phyloP scores from a whole-genome alignment of 2,329 filamentous ascomycete species.

The Verruconis gallopava region DNA sequence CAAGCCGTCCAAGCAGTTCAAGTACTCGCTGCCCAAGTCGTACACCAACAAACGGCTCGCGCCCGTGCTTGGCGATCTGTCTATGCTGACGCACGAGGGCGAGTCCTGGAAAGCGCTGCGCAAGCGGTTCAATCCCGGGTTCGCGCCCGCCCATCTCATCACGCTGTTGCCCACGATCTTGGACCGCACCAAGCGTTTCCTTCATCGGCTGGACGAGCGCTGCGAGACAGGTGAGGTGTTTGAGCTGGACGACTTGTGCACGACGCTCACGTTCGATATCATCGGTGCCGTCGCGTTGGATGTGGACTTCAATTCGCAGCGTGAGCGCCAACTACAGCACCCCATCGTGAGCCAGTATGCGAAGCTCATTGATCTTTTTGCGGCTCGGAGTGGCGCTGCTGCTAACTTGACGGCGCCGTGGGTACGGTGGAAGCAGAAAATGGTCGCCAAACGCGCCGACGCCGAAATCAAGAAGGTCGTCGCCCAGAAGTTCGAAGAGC shows the following conservation, averaged over 20 bases:
- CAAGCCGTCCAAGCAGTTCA: constrained; percentile 18
- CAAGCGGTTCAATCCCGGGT: constrained; percentile 13
- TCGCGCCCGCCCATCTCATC: constrained; percentile 10
- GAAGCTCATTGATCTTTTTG: background rate
- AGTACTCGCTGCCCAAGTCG: constrained; percentile 22
- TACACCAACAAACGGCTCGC: constrained; percentile 18
- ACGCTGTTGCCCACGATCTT: constrained; percentile 9
- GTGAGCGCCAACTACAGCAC: constrained; percentile 5
- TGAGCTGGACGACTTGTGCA: constrained; percentile 5
- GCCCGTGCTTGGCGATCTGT: constrained; percentile 18
- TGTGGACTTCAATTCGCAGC: constrained; percentile 9
- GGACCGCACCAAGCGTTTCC: constrained; percentile 6
- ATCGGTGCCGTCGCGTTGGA: constrained; percentile 10
- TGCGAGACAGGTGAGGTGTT: constrained; percentile 8
- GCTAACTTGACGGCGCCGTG: background rate
- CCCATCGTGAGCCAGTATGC: constrained; percentile 5
- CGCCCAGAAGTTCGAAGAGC: constrained; percentile 11
- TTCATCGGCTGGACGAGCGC: constrained; percentile 4
- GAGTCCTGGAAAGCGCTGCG: constrained; percentile 13
- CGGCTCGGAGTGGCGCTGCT: background rate
- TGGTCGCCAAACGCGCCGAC: constrained; percentile 11
- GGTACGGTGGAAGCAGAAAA: background rate
- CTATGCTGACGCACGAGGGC: constrained; percentile 16
- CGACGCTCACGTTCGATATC: constrained; percentile 11
- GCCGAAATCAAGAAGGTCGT: constrained; percentile 14